Base-by-base conservation (phyloP, 106 monocot genomes). In the Chionographis japonica region DNA sequence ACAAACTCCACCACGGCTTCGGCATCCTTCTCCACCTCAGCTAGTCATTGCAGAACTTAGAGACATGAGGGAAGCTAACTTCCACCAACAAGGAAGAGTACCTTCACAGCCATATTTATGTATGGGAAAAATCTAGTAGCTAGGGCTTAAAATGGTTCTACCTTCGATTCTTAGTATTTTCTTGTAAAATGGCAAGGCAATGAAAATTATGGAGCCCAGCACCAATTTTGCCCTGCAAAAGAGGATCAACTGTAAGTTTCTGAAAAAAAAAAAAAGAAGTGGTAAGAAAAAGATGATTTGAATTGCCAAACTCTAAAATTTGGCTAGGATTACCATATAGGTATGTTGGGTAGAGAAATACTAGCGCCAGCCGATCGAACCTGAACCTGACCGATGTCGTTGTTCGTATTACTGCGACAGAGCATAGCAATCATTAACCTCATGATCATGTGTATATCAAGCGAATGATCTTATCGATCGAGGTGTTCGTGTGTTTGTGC, bases 151-250 rank as follows among this genome's bases (percentile, higher is more conserved):
- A n/a, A n/a, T n/a, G n/a, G n/a, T n/a, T 40, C 12, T 39, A 65
- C 65, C 63, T 74, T 74, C 73, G 8, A 68, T 36, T 41, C 17
- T 69, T 16, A 56, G 8, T 17, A 71, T n/a, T 65, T 50, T 77
- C 54, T 71, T 77, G 18, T 57, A 63, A 10, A 77, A 64, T 38
- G 77, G 77, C 35, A 77, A 46, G n/a, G 77, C 69, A 37, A 71
- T 40, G 14, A 62, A 50, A 37, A 77, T 11, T 6, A 77, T 46
- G 50, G 58, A 36, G 46, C 70, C 77, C 36, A 71, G 9, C 12
- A 62, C 43, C 70, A 56, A 46, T 54, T 19, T 70, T 16, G 63
- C 70, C 76, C 76, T 76, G 66, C 49, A 73, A 54, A 18, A 65
- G 12, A 60, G 39, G n/a, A 20, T 60, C 4, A 60, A 17, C 4